A percentile compares a stretch with the other conserved stretches of the same genome.
These are phyloP conservation scores for Aegilops longissima DNA, from an alignment of 176 grass and related monocot species.

Conservation along the genomic window DNA sequence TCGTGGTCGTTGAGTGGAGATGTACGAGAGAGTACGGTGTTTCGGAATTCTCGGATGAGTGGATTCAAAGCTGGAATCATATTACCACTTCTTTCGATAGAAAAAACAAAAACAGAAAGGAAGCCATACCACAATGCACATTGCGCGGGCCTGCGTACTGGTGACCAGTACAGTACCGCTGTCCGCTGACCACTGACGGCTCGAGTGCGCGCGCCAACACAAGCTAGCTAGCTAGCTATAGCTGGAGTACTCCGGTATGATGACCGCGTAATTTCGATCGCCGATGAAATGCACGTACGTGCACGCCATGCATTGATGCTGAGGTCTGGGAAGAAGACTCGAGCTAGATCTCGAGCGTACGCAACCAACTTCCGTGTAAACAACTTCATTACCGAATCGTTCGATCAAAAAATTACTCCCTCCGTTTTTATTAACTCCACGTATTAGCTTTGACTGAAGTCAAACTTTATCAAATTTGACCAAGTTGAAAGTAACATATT, in stretches of 20 bases:
- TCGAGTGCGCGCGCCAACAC: neutral
- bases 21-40: neutral
- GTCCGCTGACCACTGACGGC: no score
- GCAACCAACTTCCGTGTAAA: no score
- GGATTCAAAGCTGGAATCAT: neutral
- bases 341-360: neutral
- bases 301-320: neutral
- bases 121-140: neutral
- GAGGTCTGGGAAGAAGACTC: neutral
- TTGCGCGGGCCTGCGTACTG: neutral
- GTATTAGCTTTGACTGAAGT: no score
- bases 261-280: neutral
- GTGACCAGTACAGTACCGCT: no score
- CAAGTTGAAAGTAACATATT: no score
- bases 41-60: slow-evolving; percentile 6
- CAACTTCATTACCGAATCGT: no score
- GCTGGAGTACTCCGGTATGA: neutral
- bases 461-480: no score
- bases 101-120: no score
- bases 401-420: no score
- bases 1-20: neutral
- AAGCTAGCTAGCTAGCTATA: neutral
- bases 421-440: no score
- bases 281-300: neutral
- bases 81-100: neutral